Percentiles rank a stretch among this genome's conserved stretches.
phyloP scores from a whole-genome alignment of 2,329 filamentous ascomycete genomes.

The Trichoderma pleuroti region DNA sequence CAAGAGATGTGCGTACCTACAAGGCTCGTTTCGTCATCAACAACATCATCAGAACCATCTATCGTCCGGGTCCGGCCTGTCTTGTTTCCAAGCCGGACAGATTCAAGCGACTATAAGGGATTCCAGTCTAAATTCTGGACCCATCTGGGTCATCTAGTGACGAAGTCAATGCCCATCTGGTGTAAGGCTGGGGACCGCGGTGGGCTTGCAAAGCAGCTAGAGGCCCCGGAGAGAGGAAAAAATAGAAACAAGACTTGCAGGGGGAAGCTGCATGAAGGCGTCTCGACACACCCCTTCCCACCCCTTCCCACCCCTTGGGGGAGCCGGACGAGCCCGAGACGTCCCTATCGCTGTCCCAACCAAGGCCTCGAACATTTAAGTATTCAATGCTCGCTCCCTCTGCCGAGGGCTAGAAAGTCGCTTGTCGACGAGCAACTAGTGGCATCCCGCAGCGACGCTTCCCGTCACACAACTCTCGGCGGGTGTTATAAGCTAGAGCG shows the following conservation, averaged over 20 bases:
- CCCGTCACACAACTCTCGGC: background rate
- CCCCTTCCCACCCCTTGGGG: background rate
- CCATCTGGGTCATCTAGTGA: background rate
- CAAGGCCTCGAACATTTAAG: background rate
- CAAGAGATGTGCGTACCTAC: background rate
- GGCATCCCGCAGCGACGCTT: background rate
- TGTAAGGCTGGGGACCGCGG: slow-evolving; percentile 6
- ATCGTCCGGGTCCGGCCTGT: background rate
- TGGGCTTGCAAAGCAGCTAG: background rate
- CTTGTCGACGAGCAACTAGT: background rate
- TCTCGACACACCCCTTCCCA: background rate
- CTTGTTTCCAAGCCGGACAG: background rate
- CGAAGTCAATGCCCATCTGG: background rate
- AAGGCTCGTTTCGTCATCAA: background rate
- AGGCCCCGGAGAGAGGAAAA: background rate
- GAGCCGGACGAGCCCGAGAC: background rate
- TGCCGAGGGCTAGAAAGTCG: background rate
- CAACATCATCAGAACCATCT: background rate
- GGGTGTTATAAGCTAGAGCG: background rate
- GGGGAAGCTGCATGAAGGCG: background rate
- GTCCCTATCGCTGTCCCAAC: background rate
- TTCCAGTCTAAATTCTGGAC: background rate
- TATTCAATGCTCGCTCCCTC: background rate
- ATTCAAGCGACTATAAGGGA: background rate
- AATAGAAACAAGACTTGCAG: slow-evolving; percentile 11